Evolutionary conservation across 1,284 basidiomycete species (phyloP), one percentile per base, ranked within the genome.

Genomic region (Malassezia globosa): DNA sequence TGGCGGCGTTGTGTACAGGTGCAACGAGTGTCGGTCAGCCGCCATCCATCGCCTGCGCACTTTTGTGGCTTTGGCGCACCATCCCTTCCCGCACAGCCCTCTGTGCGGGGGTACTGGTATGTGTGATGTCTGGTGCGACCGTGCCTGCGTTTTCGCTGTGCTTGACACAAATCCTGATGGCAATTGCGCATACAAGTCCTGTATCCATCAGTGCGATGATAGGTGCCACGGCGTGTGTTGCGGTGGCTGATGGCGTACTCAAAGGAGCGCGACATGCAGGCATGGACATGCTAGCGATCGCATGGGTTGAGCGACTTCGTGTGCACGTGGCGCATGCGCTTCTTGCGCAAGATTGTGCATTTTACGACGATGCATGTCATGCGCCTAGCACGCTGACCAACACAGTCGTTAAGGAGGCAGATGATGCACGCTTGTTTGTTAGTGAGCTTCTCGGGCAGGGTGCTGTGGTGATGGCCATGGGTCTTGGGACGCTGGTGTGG

Each of bases 61-160:
- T 42, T 24, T 1, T 8, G 34, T 75, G 75, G 5, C 77, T 84
- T 56, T 83, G 81, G 68, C 82, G 82, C 0, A 81, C 81, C 0
- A 74, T 94, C 14, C 87, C 88, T 0, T 73, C 78, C 66, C 94
- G 92, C 64, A 75, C 76, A 1, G 51, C 85, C 19, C 69, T 94
- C 47, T 31, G 29, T 4, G 54, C 19, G 10, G 35, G 11, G 13
- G 29, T 81, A 55, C 33, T 84, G 39, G 27, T 48, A 22, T 61
- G 59, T 37, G 40, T 88, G 26, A 71, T 79, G 26, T 83, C 81
- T 53, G 90, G 90, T 21, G 78, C 83, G 0, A 81, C 85, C 75
- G 92, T 87, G 0, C 92, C 92, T 0, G 61, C 92, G 37, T 97
- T 96, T 76, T 90, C 90, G 0, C 87, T 79, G 75, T 78, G 88